Percentiles rank a stretch among this genome's conserved stretches.
These are phyloP conservation scores for Lipomyces yamadae DNA, from an alignment of 805 yeast species.

Conservation along the genomic window DNA sequence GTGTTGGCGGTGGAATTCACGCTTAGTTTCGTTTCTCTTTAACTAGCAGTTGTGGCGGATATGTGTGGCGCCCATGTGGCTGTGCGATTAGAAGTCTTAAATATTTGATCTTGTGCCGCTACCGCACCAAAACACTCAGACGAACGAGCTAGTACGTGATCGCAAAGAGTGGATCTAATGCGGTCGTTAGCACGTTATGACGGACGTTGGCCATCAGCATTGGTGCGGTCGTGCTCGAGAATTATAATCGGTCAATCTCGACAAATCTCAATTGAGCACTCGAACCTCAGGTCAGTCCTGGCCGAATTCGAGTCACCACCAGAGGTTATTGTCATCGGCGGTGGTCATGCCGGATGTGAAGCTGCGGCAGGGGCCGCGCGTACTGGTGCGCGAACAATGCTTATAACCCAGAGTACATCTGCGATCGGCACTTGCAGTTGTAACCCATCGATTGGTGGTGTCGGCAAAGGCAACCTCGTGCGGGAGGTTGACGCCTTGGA, in stretches of 20 bases:
- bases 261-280: constrained; percentile 20
- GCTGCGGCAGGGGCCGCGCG: constrained; percentile 95
- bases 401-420: constrained; percentile 74
- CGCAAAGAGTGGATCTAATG: background rate
- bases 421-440: constrained; percentile 95
- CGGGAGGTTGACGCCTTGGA: constrained; percentile 96
- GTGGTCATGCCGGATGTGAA: constrained; percentile 99
- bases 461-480: constrained; percentile 92
- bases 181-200: background rate
- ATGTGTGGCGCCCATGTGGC: constrained; percentile 1
- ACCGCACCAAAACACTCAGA: background rate
- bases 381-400: constrained; percentile 68
- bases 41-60: background rate
- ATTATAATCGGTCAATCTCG: constrained; percentile 2
- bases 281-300: constrained; percentile 20
- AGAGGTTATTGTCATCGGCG: constrained; percentile 91
- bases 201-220: background rate
- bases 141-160: background rate
- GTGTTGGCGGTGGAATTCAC: too few species aligned
- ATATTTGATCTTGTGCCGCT: background rate
- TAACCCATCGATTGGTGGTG: constrained; percentile 98
- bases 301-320: constrained; percentile 23
- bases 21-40: too few species aligned
- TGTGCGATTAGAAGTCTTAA: background rate
- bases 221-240: background rate